Conservation (phyloP, 176 grass and related monocot genomes). For the Pontederia crassipes region DNA sequence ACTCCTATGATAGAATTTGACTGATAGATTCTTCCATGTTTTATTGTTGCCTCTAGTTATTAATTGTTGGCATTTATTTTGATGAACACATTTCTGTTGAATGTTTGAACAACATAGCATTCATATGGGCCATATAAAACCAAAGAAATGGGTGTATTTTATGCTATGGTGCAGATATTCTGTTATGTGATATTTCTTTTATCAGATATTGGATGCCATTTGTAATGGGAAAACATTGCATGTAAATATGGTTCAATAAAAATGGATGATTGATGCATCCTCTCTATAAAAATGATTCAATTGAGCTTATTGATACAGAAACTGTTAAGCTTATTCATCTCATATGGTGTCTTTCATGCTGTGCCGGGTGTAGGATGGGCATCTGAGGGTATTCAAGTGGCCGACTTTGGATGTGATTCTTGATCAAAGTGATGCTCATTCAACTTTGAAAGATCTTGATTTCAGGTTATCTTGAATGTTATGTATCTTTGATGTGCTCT, state of each 20-base stretch:
- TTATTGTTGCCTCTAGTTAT: not conserved
- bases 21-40: not conserved
- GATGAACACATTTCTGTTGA: not conserved
- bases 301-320: not conserved
- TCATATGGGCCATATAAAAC: too few relatives aligned
- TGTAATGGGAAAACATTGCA: too few relatives aligned
- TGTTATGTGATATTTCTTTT: too few relatives aligned
- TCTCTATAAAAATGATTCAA: too few relatives aligned
- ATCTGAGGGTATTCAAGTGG: slow-evolving; percentile 91
- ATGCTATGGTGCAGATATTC: too few relatives aligned
- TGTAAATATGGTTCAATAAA: too few relatives aligned
- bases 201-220: too few relatives aligned
- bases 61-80: not conserved
- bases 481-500: not conserved
- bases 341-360: slow-evolving; percentile 6
- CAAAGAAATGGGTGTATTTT: too few relatives aligned
- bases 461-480: slow-evolving; percentile 44
- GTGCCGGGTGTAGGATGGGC: slow-evolving; percentile 46
- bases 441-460: slow-evolving; percentile 70
- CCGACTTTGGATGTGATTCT: slow-evolving; percentile 57
- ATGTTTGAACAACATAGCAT: not conserved
- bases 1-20: not conserved
- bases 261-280: too few relatives aligned
- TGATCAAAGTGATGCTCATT: slow-evolving; percentile 54
- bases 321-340: not conserved